phyloP scores from a whole-genome alignment of 139 green algal species.

The Chlamydomonas sp. region DNA sequence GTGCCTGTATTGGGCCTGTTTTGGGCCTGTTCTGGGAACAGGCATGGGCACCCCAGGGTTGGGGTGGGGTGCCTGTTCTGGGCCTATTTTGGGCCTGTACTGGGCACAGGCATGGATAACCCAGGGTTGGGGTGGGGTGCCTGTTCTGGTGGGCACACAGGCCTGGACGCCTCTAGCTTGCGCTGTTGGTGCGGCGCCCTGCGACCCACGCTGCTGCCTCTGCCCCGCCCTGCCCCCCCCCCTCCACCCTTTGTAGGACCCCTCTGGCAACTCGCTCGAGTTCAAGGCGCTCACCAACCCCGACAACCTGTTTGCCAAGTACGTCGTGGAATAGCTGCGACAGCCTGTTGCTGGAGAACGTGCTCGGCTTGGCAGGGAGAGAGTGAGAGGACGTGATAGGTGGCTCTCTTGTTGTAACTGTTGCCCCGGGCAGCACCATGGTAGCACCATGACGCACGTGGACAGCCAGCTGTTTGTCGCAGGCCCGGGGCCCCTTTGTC shows the following conservation, averaged over 20 bases:
- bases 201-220: no score
- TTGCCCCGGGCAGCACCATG: no score
- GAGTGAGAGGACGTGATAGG: no score
- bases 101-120: no score
- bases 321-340: conserved; percentile 40
- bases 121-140: background rate
- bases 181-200: background rate
- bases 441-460: no score
- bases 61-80: background rate
- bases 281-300: conserved; percentile 90
- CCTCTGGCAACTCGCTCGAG: conserved; percentile 74
- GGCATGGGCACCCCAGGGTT: conserved; percentile 10
- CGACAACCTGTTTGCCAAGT: conserved; percentile 84
- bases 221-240: background rate
- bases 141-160: background rate
- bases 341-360: no score
- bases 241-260: conserved; percentile 79
- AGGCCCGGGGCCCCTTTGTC: no score
- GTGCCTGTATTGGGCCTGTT: no score
- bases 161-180: background rate
- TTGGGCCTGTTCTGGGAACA: no score
- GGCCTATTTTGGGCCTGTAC: background rate
- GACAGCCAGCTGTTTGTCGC: no score
- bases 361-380: no score
- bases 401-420: no score